Conservation (phyloP, 768 basidiomycete genomes). For the Boletus speciosus region DNA sequence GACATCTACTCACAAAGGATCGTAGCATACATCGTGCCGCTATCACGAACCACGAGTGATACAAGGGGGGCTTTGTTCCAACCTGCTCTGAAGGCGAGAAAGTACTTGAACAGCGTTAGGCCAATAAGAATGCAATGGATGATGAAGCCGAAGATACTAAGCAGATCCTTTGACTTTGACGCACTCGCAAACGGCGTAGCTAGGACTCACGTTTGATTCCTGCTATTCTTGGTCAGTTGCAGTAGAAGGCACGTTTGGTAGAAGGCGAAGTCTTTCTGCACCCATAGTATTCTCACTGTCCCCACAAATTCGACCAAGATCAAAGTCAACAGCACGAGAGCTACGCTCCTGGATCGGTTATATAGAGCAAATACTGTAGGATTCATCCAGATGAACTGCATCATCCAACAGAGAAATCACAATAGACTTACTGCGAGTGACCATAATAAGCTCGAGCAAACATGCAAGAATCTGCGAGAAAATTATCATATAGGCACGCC, state of each 20-base stretch:
- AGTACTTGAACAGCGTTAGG: constrained; percentile 22
- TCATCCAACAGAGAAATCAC: background rate
- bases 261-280: background rate
- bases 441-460: constrained; percentile 16
- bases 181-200: background rate
- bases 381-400: background rate
- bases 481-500: constrained; percentile 4
- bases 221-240: background rate
- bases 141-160: constrained; percentile 9
- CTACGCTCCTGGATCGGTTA: constrained; percentile 6
- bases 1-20: constrained; percentile 4
- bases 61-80: constrained; percentile 20
- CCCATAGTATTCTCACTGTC: background rate
- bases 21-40: constrained; percentile 6
- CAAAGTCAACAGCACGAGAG: constrained; percentile 1
- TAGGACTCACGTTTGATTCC: constrained; percentile 9
- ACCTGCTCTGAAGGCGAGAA: constrained; percentile 10
- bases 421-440: constrained; percentile 11
- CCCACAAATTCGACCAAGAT: constrained; percentile 3
- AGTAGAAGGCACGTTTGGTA: constrained; percentile 11
- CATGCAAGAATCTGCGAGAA: constrained; percentile 8
- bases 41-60: constrained; percentile 17
- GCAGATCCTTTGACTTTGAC: background rate
- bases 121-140: constrained; percentile 13
- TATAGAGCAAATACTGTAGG: constrained; percentile 14